Percentiles rank a stretch among this genome's conserved stretches.
phyloP scores from a whole-genome alignment of 371 early-diverging fungal species.

The Mortierella sp. region DNA sequence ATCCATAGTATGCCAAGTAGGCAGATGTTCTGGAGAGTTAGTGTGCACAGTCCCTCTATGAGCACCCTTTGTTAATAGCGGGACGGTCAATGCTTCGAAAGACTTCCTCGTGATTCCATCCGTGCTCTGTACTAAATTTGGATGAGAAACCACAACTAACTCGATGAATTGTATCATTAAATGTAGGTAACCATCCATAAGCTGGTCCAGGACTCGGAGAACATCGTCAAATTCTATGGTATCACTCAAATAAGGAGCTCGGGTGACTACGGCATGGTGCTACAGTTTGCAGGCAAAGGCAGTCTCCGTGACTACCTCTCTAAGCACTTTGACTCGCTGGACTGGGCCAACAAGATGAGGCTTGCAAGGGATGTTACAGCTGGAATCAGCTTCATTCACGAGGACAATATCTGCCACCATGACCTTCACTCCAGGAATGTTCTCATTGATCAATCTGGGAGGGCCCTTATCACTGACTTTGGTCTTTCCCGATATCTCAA shows the following conservation, averaged over 20 bases:
- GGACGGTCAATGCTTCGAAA: slow-evolving; percentile 4
- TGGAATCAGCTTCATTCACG: slow-evolving; percentile 51
- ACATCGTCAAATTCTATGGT: slow-evolving; percentile 53
- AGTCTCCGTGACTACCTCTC: slow-evolving; percentile 54
- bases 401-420: slow-evolving; percentile 49
- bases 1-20: neutral
- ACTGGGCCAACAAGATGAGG: slow-evolving; percentile 51
- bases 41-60: neutral
- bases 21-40: neutral
- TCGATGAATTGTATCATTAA: neutral
- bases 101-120: neutral
- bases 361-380: slow-evolving; percentile 39
- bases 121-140: neutral
- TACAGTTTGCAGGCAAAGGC: slow-evolving; percentile 47
- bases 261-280: slow-evolving; percentile 55
- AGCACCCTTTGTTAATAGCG: neutral
- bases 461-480: slow-evolving; percentile 54
- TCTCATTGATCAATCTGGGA: slow-evolving; percentile 27
- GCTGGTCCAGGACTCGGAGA: slow-evolving; percentile 48
- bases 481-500: slow-evolving; percentile 49
- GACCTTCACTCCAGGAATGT: slow-evolving; percentile 59
- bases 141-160: too few relatives aligned
- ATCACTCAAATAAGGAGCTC: slow-evolving; percentile 37
- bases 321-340: slow-evolving; percentile 35
- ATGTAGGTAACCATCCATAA: slow-evolving; percentile 45